Evolutionary conservation across 371 early-diverging fungal genomes (phyloP).

Genomic region (Massospora cicadina): DNA sequence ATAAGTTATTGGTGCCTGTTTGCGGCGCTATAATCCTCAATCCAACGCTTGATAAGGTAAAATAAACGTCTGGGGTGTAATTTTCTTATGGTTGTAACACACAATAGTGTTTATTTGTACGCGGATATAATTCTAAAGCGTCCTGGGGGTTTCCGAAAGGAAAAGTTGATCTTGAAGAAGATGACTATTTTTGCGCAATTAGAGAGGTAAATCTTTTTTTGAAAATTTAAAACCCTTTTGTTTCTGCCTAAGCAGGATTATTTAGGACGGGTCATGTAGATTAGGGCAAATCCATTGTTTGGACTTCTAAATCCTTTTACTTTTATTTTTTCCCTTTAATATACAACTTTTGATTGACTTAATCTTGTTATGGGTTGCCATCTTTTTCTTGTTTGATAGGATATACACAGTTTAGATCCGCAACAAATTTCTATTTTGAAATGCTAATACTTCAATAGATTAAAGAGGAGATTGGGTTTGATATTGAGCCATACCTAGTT

Average conservation of each 20-base stretch:
- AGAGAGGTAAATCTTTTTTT: constrained; percentile 48
- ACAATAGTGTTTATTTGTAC: constrained; percentile 59
- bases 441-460: constrained; percentile 26
- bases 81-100: not conserved
- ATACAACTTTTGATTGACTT: no score
- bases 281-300: no score
- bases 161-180: constrained; percentile 96
- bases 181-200: constrained; percentile 77
- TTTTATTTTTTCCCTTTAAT: no score
- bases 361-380: no score
- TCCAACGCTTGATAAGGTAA: constrained; percentile 53
- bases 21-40: constrained; percentile 98
- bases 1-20: constrained; percentile 95
- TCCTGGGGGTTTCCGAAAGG: constrained; percentile 98
- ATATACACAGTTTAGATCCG: no score
- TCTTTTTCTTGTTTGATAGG: no score
- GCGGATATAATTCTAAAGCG: constrained; percentile 71
- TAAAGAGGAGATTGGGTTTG: constrained; percentile 94
- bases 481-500: constrained; percentile 53
- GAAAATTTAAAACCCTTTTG: not conserved
- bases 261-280: no score
- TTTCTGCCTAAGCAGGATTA: no score
- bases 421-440: no score
- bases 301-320: no score
- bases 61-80: no score